Base-by-base conservation (phyloP, 1,139 yeast species). In the Candida sp. region DNA sequence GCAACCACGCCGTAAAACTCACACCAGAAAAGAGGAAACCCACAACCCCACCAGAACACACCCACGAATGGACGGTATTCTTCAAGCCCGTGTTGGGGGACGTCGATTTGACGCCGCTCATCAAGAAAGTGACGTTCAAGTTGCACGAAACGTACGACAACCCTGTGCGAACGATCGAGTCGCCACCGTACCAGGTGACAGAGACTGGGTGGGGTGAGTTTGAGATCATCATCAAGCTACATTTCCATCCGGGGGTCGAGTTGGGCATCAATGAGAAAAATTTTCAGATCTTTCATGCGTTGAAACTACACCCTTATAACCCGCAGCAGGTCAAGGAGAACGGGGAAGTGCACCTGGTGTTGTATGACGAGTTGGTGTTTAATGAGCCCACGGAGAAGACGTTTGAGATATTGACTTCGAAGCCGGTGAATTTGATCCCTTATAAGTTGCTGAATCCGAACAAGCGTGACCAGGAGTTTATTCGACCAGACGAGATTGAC, bases 161-260 rank as follows among this genome's bases (percentile, higher is more conserved):
- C 59, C 85, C 98, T 1, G 84, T 92, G 17, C 74, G 99, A 52
- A 80, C 96, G 1, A 79, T 94, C 6, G 99, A 94, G 57, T 69
- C 78, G 33, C 98, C 98, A 2, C 99, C 99, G 0, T 94, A 89
- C 62, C 96, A 93, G 66, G 93, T 94, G 11, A 90, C 97, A 1
- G 99, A 96, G 65, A 90, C 98, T 0, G 99, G 99, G 0, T 94
- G 99, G 99, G 99, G 99, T 55, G 99, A 94, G 68, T 94, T 94
- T 70, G 99, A 94, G 64, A 89, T 96, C 55, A 84, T 89, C 39
- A 86, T 94, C 51, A 90, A 93, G 67, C 83, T 94, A 33, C 93
- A 87, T 68, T 94, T 94, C 69, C 88, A 87, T 42, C 80, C 87
- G 27, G 97, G 91, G 33, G 88, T 96, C 17, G 82, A 77, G 46